A percentile compares a stretch with the other conserved stretches of the same genome.
Evolutionary conservation across 805 yeast genomes (phyloP).

Genomic region (Nakazawaea populi): DNA sequence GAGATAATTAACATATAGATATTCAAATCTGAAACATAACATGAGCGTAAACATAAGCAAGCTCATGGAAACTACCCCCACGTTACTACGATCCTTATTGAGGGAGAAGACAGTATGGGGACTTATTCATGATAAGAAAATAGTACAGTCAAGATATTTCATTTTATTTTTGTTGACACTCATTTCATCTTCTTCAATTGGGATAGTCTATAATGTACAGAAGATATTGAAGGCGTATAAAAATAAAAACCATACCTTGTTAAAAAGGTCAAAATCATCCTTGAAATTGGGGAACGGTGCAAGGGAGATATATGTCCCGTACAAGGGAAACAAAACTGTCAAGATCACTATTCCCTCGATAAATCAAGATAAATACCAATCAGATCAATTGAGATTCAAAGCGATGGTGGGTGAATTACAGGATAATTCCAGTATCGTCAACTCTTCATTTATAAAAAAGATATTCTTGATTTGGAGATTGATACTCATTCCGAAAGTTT

Average conservation of each 20-base stretch:
- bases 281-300: constrained; percentile 37
- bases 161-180: constrained; percentile 24
- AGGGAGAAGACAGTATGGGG: not conserved
- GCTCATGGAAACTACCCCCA: too few species aligned
- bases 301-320: constrained; percentile 44
- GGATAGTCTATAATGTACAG: constrained; percentile 18
- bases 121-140: not conserved
- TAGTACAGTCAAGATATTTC: constrained; percentile 5
- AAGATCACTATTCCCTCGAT: constrained; percentile 42
- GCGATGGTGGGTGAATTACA: constrained; percentile 27
- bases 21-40: not conserved
- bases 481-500: constrained; percentile 71
- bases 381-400: constrained; percentile 49
- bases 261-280: constrained; percentile 28
- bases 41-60: too few species aligned
- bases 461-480: constrained; percentile 64
- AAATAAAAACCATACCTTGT: constrained; percentile 1
- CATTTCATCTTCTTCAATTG: constrained; percentile 17
- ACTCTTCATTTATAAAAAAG: constrained; percentile 68
- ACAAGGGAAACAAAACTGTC: constrained; percentile 31
- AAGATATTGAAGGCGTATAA: constrained; percentile 16
- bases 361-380: constrained; percentile 45
- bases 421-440: constrained; percentile 18
- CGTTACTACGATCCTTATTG: not conserved
- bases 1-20: not conserved